Percentiles rank a stretch among this genome's conserved stretches.
Evolutionary conservation across 1,284 basidiomycete genomes (phyloP).

Genomic region (Cryptococcus depauperatus): DNA sequence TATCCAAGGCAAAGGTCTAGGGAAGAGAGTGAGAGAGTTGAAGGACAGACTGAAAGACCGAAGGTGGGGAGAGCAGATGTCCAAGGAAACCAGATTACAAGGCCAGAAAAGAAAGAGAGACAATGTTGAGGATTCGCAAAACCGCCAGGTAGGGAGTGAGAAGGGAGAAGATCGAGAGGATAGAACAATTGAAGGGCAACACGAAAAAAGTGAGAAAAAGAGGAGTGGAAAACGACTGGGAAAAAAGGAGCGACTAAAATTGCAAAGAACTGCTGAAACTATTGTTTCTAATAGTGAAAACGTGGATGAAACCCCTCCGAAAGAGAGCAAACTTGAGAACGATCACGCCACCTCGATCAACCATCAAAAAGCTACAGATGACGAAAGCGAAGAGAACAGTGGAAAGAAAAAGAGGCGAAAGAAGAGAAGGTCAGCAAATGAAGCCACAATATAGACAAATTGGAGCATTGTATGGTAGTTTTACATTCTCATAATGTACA

Average conservation of each 20-base stretch:
- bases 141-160: conserved; percentile 5
- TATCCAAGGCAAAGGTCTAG: conserved; percentile 55
- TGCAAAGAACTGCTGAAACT: conserved; percentile 5
- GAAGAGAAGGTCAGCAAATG: conserved; percentile 11
- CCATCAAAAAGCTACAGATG: conserved; percentile 7
- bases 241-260: conserved; percentile 19
- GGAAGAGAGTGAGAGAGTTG: conserved; percentile 65
- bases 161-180: conserved; percentile 5
- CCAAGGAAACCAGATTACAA: conserved; percentile 26
- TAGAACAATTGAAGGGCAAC: conserved; percentile 10
- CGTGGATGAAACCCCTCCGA: not conserved
- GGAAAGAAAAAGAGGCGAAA: conserved; percentile 15
- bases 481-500: not conserved
- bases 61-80: conserved; percentile 47
- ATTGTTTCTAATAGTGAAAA: not conserved
- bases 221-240: conserved; percentile 7
- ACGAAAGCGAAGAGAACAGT: conserved; percentile 4
- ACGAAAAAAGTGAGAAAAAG: conserved; percentile 1
- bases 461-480: not conserved
- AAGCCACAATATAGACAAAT: no score
- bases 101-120: conserved; percentile 48
- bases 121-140: conserved; percentile 8
- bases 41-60: conserved; percentile 52
- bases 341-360: conserved; percentile 2
- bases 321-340: not conserved